Base-by-base conservation (phyloP, 2,329 filamentous ascomycete species). In the Nothophaeocryptopus gaeumannii region DNA sequence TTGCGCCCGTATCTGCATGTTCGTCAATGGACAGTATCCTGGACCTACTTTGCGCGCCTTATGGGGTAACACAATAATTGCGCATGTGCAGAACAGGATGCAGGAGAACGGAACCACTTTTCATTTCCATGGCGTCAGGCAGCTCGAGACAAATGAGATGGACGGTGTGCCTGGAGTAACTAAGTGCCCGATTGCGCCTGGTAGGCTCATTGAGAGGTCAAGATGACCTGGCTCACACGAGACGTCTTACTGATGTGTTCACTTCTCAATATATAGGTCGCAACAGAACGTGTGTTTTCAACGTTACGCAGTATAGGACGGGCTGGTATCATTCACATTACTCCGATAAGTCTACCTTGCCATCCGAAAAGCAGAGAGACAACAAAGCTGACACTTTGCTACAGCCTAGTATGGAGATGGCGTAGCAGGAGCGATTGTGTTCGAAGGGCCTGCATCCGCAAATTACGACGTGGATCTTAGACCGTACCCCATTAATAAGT, bases 101-200 rank as follows among this genome's bases (percentile, higher is more conserved):
- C 33, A 39, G 8, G 58, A 66, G 29, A 78, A 78, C 48, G 77
- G 75, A 31, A 78, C 75, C 9, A 63, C 72, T 7, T 69, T 79
- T 32, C 76, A 78, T 56, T 79, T 72, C 70, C 77, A 79, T 51
- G 77, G 77, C 30, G 60, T 78, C 8, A 62, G 75, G 16, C 72
- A 73, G 53, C 76, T 66, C 54, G 77, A 74, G 58, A 81, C 76
- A 1, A 83, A 83, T 60, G 59, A 70, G 12, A 70, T 73, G 47
- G 76, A 78, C 48, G 76, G 76, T 36, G 74, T 72, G 39, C 69
- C 69, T 41, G 70, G 70, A 20, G 63, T 79, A 34, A 79, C 77
- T 13, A 83, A 88, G 64, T 89, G 85, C 55, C 84, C 85, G 1
- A 81, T 88, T 51, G 72, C 82, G 5, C 84, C 84, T 0, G 80